Percentiles rank a stretch among this genome's conserved stretches.
phyloP scores from a whole-genome alignment of 106 monocot genomes.

The Dendrobium catenatum region DNA sequence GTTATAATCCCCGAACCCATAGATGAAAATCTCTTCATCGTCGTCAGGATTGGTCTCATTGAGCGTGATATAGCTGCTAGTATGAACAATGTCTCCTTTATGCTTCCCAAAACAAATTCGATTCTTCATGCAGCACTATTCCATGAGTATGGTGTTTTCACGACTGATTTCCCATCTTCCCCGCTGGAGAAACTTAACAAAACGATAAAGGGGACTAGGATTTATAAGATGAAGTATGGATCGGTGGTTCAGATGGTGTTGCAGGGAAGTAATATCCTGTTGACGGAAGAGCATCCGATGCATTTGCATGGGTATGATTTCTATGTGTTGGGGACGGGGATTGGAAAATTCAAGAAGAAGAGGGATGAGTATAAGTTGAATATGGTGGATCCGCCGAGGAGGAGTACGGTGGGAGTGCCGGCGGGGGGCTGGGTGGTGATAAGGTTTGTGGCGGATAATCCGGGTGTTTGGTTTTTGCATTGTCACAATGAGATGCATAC shows the following conservation, averaged over 20 bases:
- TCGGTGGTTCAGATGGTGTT: constrained; percentile 49
- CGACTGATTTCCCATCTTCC: constrained; percentile 34
- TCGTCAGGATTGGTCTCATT: constrained; percentile 37
- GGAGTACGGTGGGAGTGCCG: constrained; percentile 55
- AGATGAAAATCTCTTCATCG: constrained; percentile 46
- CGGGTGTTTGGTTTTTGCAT: constrained; percentile 60
- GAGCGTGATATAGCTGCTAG: constrained; percentile 44
- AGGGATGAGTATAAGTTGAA: constrained; percentile 42
- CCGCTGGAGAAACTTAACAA: constrained; percentile 48
- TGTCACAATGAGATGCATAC: constrained; percentile 62
- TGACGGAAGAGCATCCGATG: constrained; percentile 54
- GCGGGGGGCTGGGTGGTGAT: constrained; percentile 58
- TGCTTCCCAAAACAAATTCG: constrained; percentile 23
- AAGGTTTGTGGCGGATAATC: constrained; percentile 61
- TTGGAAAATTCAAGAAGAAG: constrained; percentile 48
- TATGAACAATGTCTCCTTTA: constrained; percentile 52
- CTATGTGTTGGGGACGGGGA: constrained; percentile 45
- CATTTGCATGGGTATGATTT: constrained; percentile 67
- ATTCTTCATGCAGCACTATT: constrained; percentile 40
- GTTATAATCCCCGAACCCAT: constrained; percentile 27
- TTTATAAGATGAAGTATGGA: constrained; percentile 39
- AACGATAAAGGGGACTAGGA: constrained; percentile 28
- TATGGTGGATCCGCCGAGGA: constrained; percentile 44
- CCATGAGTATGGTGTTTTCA: constrained; percentile 33
- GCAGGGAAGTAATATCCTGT: constrained; percentile 44